phyloP scores from a whole-genome alignment of 1,284 basidiomycete genomes.

The Ceratobasidium theobromae region DNA sequence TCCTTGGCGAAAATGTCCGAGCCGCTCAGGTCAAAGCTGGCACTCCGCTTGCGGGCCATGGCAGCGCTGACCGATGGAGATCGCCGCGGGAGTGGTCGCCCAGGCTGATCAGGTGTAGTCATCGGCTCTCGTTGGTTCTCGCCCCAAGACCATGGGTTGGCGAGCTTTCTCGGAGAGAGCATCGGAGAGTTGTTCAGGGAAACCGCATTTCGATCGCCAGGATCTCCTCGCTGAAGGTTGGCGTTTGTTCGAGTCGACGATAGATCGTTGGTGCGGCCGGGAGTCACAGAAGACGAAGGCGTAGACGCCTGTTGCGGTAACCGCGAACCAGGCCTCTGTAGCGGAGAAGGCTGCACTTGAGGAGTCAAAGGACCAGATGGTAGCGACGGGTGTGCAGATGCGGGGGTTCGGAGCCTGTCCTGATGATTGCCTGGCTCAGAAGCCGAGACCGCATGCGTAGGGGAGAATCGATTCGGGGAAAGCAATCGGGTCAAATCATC shows the following conservation, averaged over 20 bases:
- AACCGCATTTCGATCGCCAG: not conserved
- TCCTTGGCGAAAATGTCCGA: slow-evolving; percentile 1
- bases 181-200: slow-evolving; percentile 3
- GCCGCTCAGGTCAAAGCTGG: slow-evolving; percentile 16
- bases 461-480: not conserved
- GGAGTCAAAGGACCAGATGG: not conserved
- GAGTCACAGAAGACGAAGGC: not conserved
- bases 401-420: not conserved
- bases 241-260: not conserved
- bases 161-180: not conserved
- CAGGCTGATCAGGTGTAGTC: not conserved
- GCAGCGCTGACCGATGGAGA: not conserved
- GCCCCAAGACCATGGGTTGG: not conserved
- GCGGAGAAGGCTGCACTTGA: not conserved
- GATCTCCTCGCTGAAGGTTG: not conserved
- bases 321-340: not conserved
- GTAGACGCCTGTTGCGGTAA: not conserved
- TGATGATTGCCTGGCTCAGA: not conserved
- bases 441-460: not conserved
- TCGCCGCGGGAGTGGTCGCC: not conserved
- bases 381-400: not conserved
- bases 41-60: slow-evolving; percentile 17
- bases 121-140: not conserved
- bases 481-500: not conserved
- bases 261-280: not conserved